Evolutionary conservation across 495 filamentous ascomycete species (phyloP).

Genomic region (Neurospora cerealis): DNA sequence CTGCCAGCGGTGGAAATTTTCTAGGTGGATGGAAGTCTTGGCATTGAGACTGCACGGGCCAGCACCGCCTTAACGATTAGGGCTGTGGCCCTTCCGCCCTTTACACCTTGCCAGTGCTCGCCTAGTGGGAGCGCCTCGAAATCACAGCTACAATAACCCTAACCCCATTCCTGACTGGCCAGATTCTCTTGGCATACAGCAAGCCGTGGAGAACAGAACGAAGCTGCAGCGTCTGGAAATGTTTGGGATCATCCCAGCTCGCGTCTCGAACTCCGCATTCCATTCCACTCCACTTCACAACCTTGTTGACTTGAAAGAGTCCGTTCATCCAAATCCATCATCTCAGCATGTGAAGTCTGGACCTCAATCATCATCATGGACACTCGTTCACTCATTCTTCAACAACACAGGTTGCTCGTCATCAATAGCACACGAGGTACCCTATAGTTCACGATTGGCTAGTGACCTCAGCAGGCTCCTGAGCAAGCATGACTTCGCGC

Average conservation of each 20-base stretch:
- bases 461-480: background rate
- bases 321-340: background rate
- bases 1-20: conserved; percentile 13
- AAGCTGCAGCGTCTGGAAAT: background rate
- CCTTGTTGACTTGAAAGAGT: background rate
- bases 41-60: background rate
- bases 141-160: background rate
- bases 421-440: background rate
- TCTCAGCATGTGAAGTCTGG: background rate
- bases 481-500: background rate
- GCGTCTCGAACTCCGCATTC: background rate
- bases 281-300: background rate
- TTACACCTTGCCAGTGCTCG: background rate
- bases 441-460: background rate
- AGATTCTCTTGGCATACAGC: background rate
- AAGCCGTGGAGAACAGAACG: background rate
- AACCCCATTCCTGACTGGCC: background rate
- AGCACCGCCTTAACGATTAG: conserved; percentile 4
- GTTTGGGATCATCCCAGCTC: background rate
- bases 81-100: conserved; percentile 11
- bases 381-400: background rate
- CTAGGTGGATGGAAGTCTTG: conserved; percentile 14
- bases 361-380: background rate
- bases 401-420: background rate
- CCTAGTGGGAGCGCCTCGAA: background rate